Conservation (phyloP, 2,329 filamentous ascomycete species). For the Fusarium fujikuroi region DNA sequence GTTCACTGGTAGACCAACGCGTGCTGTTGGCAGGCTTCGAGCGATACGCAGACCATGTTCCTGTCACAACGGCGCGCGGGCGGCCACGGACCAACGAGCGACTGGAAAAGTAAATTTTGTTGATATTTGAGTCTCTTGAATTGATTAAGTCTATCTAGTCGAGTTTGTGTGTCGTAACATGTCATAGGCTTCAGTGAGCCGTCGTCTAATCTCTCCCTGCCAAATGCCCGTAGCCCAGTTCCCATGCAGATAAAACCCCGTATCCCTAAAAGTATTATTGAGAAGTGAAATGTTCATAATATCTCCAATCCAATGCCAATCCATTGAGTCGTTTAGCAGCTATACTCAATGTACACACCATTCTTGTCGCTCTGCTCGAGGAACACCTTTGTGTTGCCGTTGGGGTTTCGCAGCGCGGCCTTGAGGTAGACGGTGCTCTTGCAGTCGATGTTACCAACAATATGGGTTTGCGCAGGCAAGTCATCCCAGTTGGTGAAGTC, state of each 20-base stretch:
- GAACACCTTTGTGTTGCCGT: constrained; percentile 45
- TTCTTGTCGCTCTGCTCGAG: constrained; percentile 47
- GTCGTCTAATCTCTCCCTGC: constrained; percentile 4
- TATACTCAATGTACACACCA: constrained; percentile 44
- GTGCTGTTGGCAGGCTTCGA: background rate
- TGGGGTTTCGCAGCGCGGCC: constrained; percentile 35
- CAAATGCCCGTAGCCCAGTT: background rate
- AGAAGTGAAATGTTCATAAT: constrained; percentile 12
- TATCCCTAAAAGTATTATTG: constrained; percentile 1
- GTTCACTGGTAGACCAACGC: background rate
- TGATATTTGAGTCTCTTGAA: background rate
- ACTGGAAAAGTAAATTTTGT: background rate
- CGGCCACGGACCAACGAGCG: background rate
- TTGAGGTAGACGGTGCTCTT: constrained; percentile 46
- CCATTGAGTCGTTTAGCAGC: constrained; percentile 1
- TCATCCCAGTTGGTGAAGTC: constrained; percentile 50
- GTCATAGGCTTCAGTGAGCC: background rate
- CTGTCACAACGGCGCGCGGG: background rate
- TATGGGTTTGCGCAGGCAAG: constrained; percentile 32
- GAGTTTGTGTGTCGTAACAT: constrained; percentile 5
- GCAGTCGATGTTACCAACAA: constrained; percentile 43
- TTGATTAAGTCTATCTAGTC: constrained; percentile 16
- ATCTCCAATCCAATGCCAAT: background rate
- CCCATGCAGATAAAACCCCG: background rate
- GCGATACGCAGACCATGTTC: background rate